Evolutionary conservation across 768 basidiomycete species (phyloP), one percentile per base, ranked within the genome.

Genomic region (Auricularia cornea): DNA sequence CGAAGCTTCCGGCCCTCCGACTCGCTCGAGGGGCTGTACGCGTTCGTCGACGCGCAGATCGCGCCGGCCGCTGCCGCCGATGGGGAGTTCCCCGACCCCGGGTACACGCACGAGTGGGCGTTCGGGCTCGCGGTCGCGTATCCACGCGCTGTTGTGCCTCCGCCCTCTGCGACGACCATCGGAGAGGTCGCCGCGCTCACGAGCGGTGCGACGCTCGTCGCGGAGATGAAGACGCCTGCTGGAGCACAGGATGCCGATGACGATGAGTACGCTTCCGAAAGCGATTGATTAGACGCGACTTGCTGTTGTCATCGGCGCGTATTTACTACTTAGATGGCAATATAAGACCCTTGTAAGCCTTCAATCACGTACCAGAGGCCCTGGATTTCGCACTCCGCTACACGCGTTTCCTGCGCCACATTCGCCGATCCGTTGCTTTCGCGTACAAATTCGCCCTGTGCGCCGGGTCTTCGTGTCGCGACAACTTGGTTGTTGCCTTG

Each of bases 111-210:
- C 40, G 65, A 86, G 80, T 93, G 89, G 86, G 85, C 83, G 8
- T 94, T 95, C 78, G 80, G 77, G 64, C 76, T 95, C 31, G 77
- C 77, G 40, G 80, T 81, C 2, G 81, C 89, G 11, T 94, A 90
- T 68, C 93, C 93, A 3, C 77, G 88, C 60, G 76, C 75, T 51
- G 84, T 84, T 72, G 80, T 90, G 61, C 77, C 77, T 14, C 90
- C 86, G 80, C 62, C 67, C 1, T 23, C 30, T 3, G 64, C 65
- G 20, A 60, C 61, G 59, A 64, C 33, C 1, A 62, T 72, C 8
- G 69, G 66, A 2, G 66, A 69, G 26, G 66, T 72, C 30, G 66
- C 26, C 16, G 69, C 44, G 40, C 65, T 69, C 62, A 72, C 63
- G 60, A 66, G 66, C 23, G 72, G 70, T 5, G 75, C 70, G 4